Base-by-base conservation (phyloP, 257 asterid genomes). In the Mentha longifolia region DNA sequence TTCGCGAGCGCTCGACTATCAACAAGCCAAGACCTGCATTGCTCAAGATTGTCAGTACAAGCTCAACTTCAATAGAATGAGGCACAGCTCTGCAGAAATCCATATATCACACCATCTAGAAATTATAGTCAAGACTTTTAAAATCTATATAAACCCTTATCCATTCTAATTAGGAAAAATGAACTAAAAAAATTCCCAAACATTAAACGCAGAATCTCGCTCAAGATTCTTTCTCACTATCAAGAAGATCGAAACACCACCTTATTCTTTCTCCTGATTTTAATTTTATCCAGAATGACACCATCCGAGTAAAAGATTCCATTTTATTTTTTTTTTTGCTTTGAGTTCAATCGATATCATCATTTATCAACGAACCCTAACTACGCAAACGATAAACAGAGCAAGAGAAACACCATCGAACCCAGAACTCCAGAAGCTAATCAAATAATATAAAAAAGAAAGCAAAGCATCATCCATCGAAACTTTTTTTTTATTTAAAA, bases 21-120 rank as follows among this genome's bases (percentile, higher is more conserved):
- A 14, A 95, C 74, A 31, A 92, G 80, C 99, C 98, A 95, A 70
- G 85, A 67, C 84, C 97, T 92, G 86, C 81, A 76, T 72, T 63
- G 67, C 43, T 31, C 41, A 46, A 19, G 65, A 73, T 46, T 42
- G 64, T 10, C 65, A 73, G 8, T 35, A 54, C 28, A 70, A 65
- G 67, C 69, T 49, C 68, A 58, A 52, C 72, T 68, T 25, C 20
- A 35, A 17, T 59, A 61, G 14, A 17, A 15, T 7, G 39, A 65
- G 64, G 60, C 72, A 57, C 35, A 58, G 42, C 17, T 19, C 25
- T 22, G 25, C 25, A 22, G 25, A 22, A 22, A 43, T 58, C 41
- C 9, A 4, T 41, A 30, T 28, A 49, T 58, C 4, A 59, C 60
- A 70, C 28, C 52, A 57, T 28, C 54, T 41, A 47, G 6, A 62